A percentile compares a stretch with the other conserved stretches of the same genome.
phyloP scores from a whole-genome alignment of 768 basidiomycete species.

The Nidularia pulvinata region DNA sequence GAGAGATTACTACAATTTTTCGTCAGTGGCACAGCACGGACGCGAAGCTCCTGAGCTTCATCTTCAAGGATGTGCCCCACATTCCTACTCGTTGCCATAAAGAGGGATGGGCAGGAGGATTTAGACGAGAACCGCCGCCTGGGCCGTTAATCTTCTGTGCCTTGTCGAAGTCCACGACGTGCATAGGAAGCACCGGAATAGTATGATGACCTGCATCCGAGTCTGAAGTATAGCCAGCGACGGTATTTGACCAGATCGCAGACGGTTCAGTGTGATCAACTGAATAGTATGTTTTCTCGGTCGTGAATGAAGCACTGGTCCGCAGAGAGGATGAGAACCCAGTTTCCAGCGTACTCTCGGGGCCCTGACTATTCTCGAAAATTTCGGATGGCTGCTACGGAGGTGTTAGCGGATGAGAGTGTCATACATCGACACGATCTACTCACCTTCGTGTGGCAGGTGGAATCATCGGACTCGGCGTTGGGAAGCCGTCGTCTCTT shows the following conservation, averaged over 20 bases:
- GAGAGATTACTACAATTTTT: too few species aligned
- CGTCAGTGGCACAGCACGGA: constrained; percentile 7
- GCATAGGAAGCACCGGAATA: constrained; percentile 17
- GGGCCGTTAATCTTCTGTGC: constrained; percentile 6
- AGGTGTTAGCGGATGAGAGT: too few species aligned
- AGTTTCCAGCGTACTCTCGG: not conserved
- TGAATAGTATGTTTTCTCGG: constrained; percentile 31
- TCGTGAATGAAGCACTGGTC: constrained; percentile 28
- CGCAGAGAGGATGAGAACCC: constrained; percentile 13
- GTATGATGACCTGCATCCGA: constrained; percentile 14
- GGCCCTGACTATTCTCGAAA: constrained; percentile 9
- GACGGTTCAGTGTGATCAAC: constrained; percentile 22
- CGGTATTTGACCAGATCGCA: constrained; percentile 24
- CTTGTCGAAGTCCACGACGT: not conserved
- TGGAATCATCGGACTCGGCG: not conserved
- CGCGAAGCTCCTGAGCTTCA: constrained; percentile 15
- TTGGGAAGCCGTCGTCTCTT: constrained; percentile 23
- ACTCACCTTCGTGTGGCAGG: not conserved
- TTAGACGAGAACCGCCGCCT: not conserved
- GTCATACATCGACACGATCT: too few species aligned
- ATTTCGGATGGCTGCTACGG: constrained; percentile 3
- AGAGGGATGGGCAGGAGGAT: not conserved
- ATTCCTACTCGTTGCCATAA: constrained; percentile 13
- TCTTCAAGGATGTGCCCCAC: constrained; percentile 13
- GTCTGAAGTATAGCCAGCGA: constrained; percentile 12